phyloP scores from a whole-genome alignment of 805 yeast species.

The Wickerhamiella shivajii region DNA sequence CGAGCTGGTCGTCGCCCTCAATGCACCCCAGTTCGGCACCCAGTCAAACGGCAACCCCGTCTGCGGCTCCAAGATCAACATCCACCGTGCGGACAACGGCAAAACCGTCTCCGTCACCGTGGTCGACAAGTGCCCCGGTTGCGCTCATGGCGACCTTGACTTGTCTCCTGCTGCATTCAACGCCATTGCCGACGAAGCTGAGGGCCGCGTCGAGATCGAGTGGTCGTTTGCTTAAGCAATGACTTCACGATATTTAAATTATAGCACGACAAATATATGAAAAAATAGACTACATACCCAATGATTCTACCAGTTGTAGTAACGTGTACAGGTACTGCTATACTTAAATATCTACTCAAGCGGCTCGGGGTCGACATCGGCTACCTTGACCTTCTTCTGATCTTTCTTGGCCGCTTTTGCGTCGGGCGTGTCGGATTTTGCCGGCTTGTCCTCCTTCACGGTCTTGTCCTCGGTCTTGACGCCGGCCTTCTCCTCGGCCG shows the following conservation, averaged over 20 bases:
- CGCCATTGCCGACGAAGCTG: slow-evolving; percentile 34
- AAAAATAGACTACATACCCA: neutral
- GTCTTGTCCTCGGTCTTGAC: neutral
- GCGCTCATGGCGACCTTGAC: slow-evolving; percentile 37
- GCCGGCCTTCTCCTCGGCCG: too few relatives aligned
- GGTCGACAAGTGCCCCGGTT: slow-evolving; percentile 44
- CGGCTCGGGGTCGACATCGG: neutral
- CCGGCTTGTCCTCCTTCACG: neutral
- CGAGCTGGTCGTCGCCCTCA: slow-evolving; percentile 42
- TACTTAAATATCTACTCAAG: neutral
- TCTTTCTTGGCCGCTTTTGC: neutral
- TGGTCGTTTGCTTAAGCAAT: slow-evolving; percentile 28
- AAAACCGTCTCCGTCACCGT: slow-evolving; percentile 43
- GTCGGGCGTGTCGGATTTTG: neutral
- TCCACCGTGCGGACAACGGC: slow-evolving; percentile 28
- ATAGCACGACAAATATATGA: neutral
- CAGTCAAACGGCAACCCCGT: slow-evolving; percentile 31
- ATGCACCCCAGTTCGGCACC: slow-evolving; percentile 31
- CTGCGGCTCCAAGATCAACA: slow-evolving; percentile 40
- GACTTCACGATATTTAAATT: neutral
- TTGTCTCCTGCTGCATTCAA: slow-evolving; percentile 47
- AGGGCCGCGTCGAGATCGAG: slow-evolving; percentile 39
- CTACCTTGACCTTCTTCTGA: neutral
- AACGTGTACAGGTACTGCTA: neutral
- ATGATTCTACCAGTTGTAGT: neutral